Evolutionary conservation across 2,329 filamentous ascomycete genomes (phyloP).

Genomic region (Colletotrichum somersetense): DNA sequence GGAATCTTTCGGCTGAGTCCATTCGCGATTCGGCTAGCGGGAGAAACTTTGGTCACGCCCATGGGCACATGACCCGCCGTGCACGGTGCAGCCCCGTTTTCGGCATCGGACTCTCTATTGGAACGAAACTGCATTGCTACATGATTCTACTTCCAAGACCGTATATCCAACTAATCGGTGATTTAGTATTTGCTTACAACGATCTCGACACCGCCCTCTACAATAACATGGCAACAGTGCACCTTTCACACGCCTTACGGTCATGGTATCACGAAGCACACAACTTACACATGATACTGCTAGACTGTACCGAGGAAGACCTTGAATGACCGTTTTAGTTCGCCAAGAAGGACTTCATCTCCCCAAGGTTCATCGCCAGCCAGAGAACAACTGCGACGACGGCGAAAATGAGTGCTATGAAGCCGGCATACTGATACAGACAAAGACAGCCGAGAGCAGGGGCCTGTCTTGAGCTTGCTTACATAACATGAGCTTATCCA

Average conservation of each 20-base stretch:
- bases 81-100: constrained; percentile 20
- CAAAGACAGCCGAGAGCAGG: neutral
- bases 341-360: no score
- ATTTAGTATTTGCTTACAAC: neutral
- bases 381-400: neutral
- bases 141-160: neutral
- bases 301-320: no score
- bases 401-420: neutral
- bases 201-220: neutral
- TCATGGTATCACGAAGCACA: no score
- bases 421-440: no score
- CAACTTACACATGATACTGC: neutral
- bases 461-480: neutral
- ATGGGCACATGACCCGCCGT: constrained; percentile 47
- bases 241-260: neutral
- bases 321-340: no score
- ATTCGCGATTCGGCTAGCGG: constrained; percentile 56
- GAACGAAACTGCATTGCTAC: neutral
- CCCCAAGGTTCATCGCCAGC: neutral
- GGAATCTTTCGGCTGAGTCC: constrained; percentile 62
- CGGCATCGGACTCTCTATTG: neutral
- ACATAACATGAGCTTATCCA: neutral
- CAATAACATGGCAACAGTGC: neutral
- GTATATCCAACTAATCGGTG: neutral
- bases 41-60: constrained; percentile 51